Evolutionary conservation across 2,329 filamentous ascomycete genomes (phyloP), one percentile per base, ranked within the genome.

Genomic region (Colletotrichum brevisporum): DNA sequence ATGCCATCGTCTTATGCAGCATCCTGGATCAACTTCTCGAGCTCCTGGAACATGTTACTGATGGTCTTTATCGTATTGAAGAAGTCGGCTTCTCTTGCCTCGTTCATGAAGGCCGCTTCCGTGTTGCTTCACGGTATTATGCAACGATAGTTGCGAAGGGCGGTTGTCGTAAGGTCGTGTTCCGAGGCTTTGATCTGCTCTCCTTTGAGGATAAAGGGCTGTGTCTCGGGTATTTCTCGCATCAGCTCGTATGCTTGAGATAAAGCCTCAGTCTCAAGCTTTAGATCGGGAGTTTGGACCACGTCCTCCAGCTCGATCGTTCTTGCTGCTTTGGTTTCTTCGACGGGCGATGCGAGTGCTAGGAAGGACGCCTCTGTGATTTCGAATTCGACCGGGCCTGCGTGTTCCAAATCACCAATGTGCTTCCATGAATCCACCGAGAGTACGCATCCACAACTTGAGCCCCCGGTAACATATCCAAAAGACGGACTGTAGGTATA

Each of bases 241-340:
- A 56, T 15, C 18, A 56, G 18, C 53, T 24, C 18, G 53, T 31
- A 56, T 41, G 53, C 31, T 56, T 9, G 6, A 36, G 0, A 15
- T 36, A 56, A 0, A 18, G 53, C 36, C 1, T 56, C 53, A 15
- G 53, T 36, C 43, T 56, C 36, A 36, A 56, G 5, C 53, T 0
- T 56, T 36, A 13, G 21, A 18, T 27, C 31, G 3, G 39, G 36
- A n/a, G 13, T 56, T 31, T 56, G 26, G 53, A 43, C 24, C 1
- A 56, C 36, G 18, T 56, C 36, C 53, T 56, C 43, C 53, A 56
- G 53, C 31, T 56, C 53, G 24, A 56, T 16, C 53, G 21, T 43
- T 5, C 3, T 56, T 6, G 26, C 12, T 9, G 36, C 53, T 45
- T 27, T 36, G 2, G 36, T n/a, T n/a, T 56, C 36, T 13, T 43